Percentiles rank a stretch among this genome's conserved stretches.
phyloP scores from a whole-genome alignment of 2,329 filamentous ascomycete species.

The Lojkania enalia region DNA sequence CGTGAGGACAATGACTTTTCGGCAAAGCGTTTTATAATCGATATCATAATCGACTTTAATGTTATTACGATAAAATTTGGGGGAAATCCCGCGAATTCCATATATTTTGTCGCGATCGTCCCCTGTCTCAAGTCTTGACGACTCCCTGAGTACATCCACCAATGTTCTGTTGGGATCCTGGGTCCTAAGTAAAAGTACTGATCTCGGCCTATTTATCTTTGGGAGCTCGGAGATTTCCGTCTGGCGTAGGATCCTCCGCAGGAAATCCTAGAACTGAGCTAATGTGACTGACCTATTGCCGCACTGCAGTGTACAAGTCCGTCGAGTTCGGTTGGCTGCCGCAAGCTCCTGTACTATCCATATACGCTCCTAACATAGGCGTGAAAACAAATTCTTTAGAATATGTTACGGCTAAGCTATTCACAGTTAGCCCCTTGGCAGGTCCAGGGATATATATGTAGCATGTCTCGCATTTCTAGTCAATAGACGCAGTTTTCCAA shows the following conservation, averaged over 20 bases:
- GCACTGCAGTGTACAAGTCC: not conserved
- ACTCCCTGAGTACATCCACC: not conserved
- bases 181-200: not conserved
- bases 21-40: not conserved
- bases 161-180: not conserved
- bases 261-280: not conserved
- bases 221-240: not conserved
- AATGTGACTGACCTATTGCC: constrained; percentile 1
- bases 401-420: no score
- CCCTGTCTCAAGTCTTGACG: not conserved
- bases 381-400: not conserved
- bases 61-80: constrained; percentile 3
- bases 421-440: no score
- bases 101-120: constrained; percentile 1
- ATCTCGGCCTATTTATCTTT: not conserved
- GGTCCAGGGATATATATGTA: no score
- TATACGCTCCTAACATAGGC: not conserved
- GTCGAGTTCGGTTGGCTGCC: not conserved
- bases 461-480: no score
- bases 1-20: constrained; percentile 1
- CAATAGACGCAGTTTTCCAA: no score
- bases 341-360: constrained; percentile 3
- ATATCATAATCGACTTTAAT: constrained; percentile 3
- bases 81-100: constrained; percentile 3
- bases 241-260: not conserved